Base-by-base conservation (phyloP, 2,329 filamentous ascomycete species). In the Neofusicoccum ribis region DNA sequence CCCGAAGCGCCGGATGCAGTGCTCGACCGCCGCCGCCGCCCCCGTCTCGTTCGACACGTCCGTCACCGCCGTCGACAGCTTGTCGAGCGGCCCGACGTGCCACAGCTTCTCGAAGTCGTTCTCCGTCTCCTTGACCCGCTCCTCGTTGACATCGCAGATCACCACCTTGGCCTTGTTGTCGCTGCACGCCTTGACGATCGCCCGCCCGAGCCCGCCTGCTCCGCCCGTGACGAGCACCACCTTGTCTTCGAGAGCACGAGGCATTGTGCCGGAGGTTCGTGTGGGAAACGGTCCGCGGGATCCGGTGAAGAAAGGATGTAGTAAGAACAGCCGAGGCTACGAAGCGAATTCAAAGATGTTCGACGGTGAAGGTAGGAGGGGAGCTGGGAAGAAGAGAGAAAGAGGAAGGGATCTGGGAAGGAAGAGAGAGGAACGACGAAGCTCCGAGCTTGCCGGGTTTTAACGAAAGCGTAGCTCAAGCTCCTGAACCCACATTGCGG, bases 101-200 rank as follows among this genome's bases (percentile, higher is more conserved):
- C 50, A 64, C 5, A 54, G 49, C 44, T 46, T 54, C 27, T 64
- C 43, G n/a, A 47, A 56, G 50, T 47, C 61, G 43, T 49, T 59
- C 15, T 64, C 52, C 36, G 52, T 54, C 34, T 64, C 63, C 17
- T 64, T 59, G 23, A 56, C 63, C 0, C 41, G 23, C 63, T 64
- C 63, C 14, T 64, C 63, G 66, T 77, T 76, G 67, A 78, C 73
- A 56, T 79, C 77, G 67, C 72, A 72, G 47, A 75, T 70, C 37
- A 77, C 72, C 23, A 79, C 76, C 46, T 74, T 77, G 59, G 73
- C 72, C 23, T 74, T 76, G 15, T 71, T 68, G 23, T 68, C 56
- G 23, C 77, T 43, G 44, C 58, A 65, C 5, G 63, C 51, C 27
- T 54, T 63, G 43, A 59, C 54, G 64, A 63, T 65, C 2, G 63